Base-by-base conservation (phyloP, 176 grass and related monocot genomes). In the Cenchrus fungigraminus region DNA sequence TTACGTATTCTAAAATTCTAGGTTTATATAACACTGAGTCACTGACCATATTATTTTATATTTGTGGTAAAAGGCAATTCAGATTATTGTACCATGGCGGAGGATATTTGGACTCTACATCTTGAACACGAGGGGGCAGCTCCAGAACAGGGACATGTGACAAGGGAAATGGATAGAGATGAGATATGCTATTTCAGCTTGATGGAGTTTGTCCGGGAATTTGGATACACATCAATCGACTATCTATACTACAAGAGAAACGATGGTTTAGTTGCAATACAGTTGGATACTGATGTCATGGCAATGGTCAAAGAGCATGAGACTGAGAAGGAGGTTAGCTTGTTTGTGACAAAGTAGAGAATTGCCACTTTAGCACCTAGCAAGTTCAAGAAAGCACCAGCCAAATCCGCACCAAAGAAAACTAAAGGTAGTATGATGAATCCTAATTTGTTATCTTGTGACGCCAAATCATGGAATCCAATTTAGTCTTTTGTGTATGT, bases 251-350 rank as follows among this genome's bases (percentile, higher is more conserved):
- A 77, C 17, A 77, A 20, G 40, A 25, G 6, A 45, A 14, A 2
- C n/a, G 75, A 62, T 77, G 12, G 17, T 4, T 22, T 77, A 3
- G 74, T 77, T 44, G 4, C 7, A 22, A 6, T 77, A 77, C 17
- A 77, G 8, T 20, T 3, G 12, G 72, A 75, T 56, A 0, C 13
- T 19, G 8, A 75, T 0, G 51, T 75, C 12, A 75, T 56, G 29
- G 8, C 59, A 40, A 77, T 77, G 74, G 53, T 77, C 44, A 7
- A 77, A 0, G 74, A 76, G 74, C 17, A 19, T 59, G 74, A 76
- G 34, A 59, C 32, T 6, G 2, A 22, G 1, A 76, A 77, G 17
- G 40, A 4, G 34, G 34, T 58, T 22, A 44, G 9, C 10, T 77
- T 77, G 17, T 77, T 58, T n/a, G 34, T 77, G 34, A 77, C 74